A percentile compares a stretch with the other conserved stretches of the same genome.
These are phyloP conservation scores for Dothistroma pini DNA, from an alignment of 2,329 filamentous ascomycete species.

Conservation along the genomic window DNA sequence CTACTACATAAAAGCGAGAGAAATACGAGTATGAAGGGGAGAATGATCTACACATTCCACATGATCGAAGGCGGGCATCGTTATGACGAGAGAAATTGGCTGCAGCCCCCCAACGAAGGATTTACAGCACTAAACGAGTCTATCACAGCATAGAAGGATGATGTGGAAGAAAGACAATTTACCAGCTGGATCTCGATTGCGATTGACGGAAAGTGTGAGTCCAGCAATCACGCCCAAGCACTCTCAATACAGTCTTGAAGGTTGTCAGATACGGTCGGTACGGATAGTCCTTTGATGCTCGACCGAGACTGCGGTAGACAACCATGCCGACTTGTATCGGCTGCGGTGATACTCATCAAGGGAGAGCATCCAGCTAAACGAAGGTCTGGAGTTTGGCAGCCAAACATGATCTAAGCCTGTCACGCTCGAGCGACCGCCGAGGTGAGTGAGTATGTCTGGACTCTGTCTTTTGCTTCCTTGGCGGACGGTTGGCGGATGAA, in stretches of 20 bases:
- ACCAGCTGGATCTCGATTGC: no score
- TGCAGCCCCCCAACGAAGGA: conserved; percentile 76
- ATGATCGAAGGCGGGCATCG: conserved; percentile 77
- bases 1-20: conserved; percentile 93
- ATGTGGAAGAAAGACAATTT: background rate
- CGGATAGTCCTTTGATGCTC: background rate
- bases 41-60: conserved; percentile 97
- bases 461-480: background rate
- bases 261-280: background rate
- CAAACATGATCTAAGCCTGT: background rate
- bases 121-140: conserved; percentile 50
- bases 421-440: background rate
- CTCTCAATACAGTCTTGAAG: background rate
- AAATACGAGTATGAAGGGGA: conserved; percentile 79
- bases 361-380: no score
- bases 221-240: background rate
- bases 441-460: background rate
- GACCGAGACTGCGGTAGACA: background rate
- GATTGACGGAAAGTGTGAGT: background rate
- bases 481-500: no score
- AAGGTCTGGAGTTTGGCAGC: no score
- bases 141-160: background rate
- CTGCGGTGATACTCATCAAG: no score
- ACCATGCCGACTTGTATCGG: background rate
- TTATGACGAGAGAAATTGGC: conserved; percentile 89